Evolutionary conservation across 495 filamentous ascomycete genomes (phyloP).

Genomic region (Parathielavia appendiculata): DNA sequence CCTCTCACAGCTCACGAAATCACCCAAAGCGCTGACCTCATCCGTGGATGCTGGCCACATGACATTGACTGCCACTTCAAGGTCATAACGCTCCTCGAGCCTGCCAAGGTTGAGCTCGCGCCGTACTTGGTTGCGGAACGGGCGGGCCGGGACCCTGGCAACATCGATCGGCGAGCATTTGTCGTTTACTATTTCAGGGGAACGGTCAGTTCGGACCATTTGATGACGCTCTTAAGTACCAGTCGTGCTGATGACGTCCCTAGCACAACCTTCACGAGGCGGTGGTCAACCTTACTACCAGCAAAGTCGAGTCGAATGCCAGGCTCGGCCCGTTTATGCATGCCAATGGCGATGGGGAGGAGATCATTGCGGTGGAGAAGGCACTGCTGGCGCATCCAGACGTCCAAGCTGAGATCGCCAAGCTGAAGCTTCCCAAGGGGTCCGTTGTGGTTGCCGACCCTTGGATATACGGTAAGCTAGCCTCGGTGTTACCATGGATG

Average conservation of each 20-base stretch:
- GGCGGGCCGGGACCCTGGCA: constrained; percentile 18
- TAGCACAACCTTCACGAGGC: constrained; percentile 66
- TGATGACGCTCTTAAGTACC: no score
- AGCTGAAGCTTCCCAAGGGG: constrained; percentile 59
- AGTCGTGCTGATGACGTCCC: background rate
- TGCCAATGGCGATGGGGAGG: constrained; percentile 53
- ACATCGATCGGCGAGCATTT: constrained; percentile 50
- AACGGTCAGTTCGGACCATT: constrained; percentile 44
- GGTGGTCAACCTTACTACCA: constrained; percentile 50
- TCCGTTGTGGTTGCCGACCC: constrained; percentile 58
- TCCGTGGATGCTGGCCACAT: constrained; percentile 48
- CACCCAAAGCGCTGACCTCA: constrained; percentile 35
- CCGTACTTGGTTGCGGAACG: constrained; percentile 40
- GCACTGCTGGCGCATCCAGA: constrained; percentile 50
- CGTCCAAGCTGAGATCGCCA: constrained; percentile 58
- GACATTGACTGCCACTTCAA: constrained; percentile 57
- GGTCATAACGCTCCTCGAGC: constrained; percentile 59
- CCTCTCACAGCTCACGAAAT: constrained; percentile 57
- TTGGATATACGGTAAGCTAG: constrained; percentile 62
- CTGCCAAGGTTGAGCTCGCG: constrained; percentile 53
- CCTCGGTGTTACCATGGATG: background rate
- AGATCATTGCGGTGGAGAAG: constrained; percentile 57
- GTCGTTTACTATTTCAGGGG: constrained; percentile 60
- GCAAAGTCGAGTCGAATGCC: constrained; percentile 54
- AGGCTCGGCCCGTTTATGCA: constrained; percentile 54